Conservation (phyloP, 768 basidiomycete species). For the Podaxis carcinomalis region DNA sequence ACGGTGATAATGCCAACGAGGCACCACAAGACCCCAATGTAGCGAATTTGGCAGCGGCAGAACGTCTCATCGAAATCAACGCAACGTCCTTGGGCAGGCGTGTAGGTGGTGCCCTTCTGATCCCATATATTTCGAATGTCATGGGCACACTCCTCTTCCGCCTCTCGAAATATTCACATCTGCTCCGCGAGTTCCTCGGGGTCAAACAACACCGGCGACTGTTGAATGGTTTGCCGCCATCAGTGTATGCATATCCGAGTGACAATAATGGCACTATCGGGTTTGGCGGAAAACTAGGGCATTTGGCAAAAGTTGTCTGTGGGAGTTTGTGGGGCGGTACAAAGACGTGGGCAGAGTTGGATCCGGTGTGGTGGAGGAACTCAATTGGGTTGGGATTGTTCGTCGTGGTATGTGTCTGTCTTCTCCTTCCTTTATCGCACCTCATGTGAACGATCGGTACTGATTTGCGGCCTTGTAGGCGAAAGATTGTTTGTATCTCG, state of each 20-base stretch:
- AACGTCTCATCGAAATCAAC: conserved; percentile 54
- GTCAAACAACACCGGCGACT: conserved; percentile 7
- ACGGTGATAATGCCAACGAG: conserved; percentile 18
- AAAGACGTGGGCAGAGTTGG: conserved; percentile 58
- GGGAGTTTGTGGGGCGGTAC: conserved; percentile 52
- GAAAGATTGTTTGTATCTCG: conserved; percentile 63
- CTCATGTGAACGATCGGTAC: neutral
- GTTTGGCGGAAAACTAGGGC: conserved; percentile 19
- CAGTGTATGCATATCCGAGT: conserved; percentile 13
- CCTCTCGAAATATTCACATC: conserved; percentile 41
- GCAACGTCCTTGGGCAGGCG: conserved; percentile 59
- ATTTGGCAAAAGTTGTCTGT: conserved; percentile 33
- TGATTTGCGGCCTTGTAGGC: conserved; percentile 30
- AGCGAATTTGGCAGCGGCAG: conserved; percentile 45
- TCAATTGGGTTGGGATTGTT: conserved; percentile 65
- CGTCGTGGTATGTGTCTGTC: conserved; percentile 43
- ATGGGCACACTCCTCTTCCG: conserved; percentile 62
- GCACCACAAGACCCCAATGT: conserved; percentile 32
- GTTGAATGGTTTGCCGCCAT: conserved; percentile 13
- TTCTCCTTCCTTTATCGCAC: neutral
- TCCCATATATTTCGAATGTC: conserved; percentile 59
- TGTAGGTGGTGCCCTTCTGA: conserved; percentile 64
- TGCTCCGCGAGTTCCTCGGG: conserved; percentile 38
- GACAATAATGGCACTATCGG: conserved; percentile 1
- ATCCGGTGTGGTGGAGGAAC: conserved; percentile 80